A percentile compares a stretch with the other conserved stretches of the same genome.
phyloP scores from a whole-genome alignment of 257 asterid genomes.

The Echites panduratus region DNA sequence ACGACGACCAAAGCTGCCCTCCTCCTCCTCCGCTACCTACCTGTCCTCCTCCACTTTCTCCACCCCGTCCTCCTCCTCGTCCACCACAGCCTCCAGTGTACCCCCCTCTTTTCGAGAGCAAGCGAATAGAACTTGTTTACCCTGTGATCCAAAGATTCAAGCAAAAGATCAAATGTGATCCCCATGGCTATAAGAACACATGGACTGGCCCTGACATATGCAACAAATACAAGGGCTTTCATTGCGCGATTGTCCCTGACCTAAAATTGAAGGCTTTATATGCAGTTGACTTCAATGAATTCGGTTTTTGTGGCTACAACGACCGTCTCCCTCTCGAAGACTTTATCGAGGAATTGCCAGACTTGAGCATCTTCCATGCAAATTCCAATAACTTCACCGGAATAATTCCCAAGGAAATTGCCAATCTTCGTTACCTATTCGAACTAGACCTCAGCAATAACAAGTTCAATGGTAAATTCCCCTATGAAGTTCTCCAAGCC shows the following conservation, averaged over 20 bases:
- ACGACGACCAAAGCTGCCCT: slow-evolving; percentile 16
- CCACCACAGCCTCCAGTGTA: no score
- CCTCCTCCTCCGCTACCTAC: slow-evolving; percentile 13
- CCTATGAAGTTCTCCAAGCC: slow-evolving; percentile 33
- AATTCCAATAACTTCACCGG: slow-evolving; percentile 51
- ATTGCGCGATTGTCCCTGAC: slow-evolving; percentile 29
- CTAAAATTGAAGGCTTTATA: slow-evolving; percentile 3
- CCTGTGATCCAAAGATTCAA: slow-evolving; percentile 33
- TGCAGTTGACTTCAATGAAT: slow-evolving; percentile 41
- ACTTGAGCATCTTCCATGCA: slow-evolving; percentile 41
- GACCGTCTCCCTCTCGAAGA: slow-evolving; percentile 14
- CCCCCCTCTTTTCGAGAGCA: no score
- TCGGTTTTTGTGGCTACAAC: slow-evolving; percentile 13
- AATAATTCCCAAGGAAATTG: slow-evolving; percentile 25
- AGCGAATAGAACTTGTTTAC: slow-evolving; percentile 8
- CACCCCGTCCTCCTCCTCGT: no score
- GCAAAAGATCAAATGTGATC: slow-evolving; percentile 27
- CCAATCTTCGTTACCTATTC: slow-evolving; percentile 20
- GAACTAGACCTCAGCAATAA: slow-evolving; percentile 73
- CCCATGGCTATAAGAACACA: slow-evolving; percentile 13
- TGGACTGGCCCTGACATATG: slow-evolving; percentile 49
- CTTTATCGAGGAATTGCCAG: slow-evolving; percentile 34
- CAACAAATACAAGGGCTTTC: slow-evolving; percentile 39
- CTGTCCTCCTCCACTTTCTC: slow-evolving; percentile 4
- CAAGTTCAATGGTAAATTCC: slow-evolving; percentile 41